These are phyloP conservation scores for Berkeleyomyces rouxiae DNA, from an alignment of 2,329 filamentous ascomycete species.

Conservation along the genomic window DNA sequence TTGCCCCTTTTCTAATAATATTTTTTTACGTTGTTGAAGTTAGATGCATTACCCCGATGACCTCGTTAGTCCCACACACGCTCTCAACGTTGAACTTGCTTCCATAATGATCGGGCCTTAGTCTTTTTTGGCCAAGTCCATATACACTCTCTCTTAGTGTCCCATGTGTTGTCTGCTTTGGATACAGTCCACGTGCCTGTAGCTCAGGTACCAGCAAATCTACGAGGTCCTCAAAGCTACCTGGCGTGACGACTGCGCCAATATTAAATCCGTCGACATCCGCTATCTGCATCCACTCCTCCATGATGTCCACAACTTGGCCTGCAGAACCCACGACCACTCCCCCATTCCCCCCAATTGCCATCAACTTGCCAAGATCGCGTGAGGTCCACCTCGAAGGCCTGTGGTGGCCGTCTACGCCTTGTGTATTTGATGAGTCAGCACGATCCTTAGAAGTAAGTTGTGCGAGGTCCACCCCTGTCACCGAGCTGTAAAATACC, in stretches of 20 bases:
- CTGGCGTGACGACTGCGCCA: constrained; percentile 28
- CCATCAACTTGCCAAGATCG: constrained; percentile 21
- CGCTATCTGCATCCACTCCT: constrained; percentile 29
- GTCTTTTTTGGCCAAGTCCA: neutral
- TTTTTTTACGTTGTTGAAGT: neutral
- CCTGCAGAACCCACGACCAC: constrained; percentile 20
- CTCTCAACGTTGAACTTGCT: neutral
- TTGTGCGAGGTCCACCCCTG: constrained; percentile 43
- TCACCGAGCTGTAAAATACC: constrained; percentile 50
- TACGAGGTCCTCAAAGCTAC: constrained; percentile 50
- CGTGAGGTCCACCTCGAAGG: constrained; percentile 22
- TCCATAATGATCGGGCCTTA: neutral
- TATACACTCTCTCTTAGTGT: neutral
- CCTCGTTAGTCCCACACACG: neutral
- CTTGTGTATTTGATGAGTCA: constrained; percentile 22
- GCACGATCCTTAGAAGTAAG: constrained; percentile 45
- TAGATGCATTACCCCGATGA: neutral
- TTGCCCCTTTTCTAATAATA: no score
- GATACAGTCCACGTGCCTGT: constrained; percentile 36
- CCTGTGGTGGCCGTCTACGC: constrained; percentile 20
- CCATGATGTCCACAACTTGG: constrained; percentile 21
- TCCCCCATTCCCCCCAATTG: constrained; percentile 20
- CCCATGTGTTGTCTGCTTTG: neutral
- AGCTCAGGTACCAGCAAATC: constrained; percentile 48
- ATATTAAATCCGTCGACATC: constrained; percentile 43